phyloP scores from a whole-genome alignment of 768 basidiomycete genomes.

The Hirschioporus abietinus region DNA sequence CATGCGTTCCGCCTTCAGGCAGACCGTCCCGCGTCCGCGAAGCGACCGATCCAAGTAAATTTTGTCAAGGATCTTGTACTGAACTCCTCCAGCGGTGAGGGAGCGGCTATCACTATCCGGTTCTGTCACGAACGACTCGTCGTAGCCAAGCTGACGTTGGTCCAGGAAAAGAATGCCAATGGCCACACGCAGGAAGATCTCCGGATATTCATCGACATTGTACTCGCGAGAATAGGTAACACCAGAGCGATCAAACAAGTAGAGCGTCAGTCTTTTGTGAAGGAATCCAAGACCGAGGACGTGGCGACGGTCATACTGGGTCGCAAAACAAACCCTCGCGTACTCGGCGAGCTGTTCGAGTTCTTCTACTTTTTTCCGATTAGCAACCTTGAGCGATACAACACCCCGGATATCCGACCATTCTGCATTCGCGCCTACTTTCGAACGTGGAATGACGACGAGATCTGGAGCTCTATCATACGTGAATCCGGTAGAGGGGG shows the following conservation, averaged over 20 bases:
- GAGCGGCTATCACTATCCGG: neutral
- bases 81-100: neutral
- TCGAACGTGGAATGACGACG: neutral
- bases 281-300: neutral
- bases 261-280: neutral
- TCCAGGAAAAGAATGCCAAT: conserved; percentile 1
- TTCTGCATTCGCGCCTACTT: neutral
- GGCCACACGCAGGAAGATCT: neutral
- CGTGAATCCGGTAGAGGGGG: neutral
- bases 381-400: neutral
- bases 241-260: neutral
- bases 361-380: neutral
- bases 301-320: neutral
- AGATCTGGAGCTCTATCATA: neutral
- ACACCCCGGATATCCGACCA: neutral
- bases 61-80: neutral
- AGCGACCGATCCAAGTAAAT: neutral
- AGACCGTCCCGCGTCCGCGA: conserved; percentile 2
- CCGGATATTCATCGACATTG: neutral
- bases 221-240: neutral
- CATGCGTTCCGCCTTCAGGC: neutral
- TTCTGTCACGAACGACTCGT: neutral
- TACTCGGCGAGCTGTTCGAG: neutral
- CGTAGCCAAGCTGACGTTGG: neutral
- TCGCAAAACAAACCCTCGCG: neutral